These are phyloP conservation scores for Stachybotrys elegans DNA, from an alignment of 2,329 filamentous ascomycete species.

Conservation along the genomic window DNA sequence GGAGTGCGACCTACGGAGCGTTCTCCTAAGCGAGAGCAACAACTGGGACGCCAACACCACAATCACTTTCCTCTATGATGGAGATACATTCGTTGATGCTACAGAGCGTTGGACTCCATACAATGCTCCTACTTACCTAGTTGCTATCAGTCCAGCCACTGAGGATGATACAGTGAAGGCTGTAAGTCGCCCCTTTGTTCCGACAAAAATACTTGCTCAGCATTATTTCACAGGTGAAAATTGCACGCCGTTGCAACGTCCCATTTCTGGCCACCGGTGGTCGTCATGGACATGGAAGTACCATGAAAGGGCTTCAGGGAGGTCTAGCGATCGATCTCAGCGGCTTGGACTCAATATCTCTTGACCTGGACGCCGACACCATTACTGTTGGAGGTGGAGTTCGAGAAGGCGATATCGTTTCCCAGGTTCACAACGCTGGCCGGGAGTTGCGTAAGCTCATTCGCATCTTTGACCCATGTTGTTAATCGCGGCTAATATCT, in stretches of 20 bases:
- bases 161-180: not conserved
- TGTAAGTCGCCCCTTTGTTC: not conserved
- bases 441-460: not conserved
- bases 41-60: not conserved
- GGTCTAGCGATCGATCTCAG: conserved; percentile 1
- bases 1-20: not conserved
- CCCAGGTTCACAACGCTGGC: not conserved
- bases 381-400: not conserved
- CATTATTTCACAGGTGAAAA: not conserved
- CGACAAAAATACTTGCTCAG: too few species aligned
- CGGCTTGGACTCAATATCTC: not conserved
- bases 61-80: not conserved
- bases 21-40: not conserved
- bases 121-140: not conserved
- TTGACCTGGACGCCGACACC: not conserved
- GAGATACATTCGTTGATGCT: not conserved
- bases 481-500: too few species aligned
- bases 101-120: not conserved
- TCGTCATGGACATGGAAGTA: not conserved
- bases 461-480: too few species aligned
- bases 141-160: not conserved
- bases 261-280: not conserved
- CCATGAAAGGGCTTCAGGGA: not conserved
- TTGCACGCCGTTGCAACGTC: not conserved
- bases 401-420: not conserved